Evolutionary conservation across 2,329 filamentous ascomycete genomes (phyloP).

Genomic region (Diaporthe velutina): DNA sequence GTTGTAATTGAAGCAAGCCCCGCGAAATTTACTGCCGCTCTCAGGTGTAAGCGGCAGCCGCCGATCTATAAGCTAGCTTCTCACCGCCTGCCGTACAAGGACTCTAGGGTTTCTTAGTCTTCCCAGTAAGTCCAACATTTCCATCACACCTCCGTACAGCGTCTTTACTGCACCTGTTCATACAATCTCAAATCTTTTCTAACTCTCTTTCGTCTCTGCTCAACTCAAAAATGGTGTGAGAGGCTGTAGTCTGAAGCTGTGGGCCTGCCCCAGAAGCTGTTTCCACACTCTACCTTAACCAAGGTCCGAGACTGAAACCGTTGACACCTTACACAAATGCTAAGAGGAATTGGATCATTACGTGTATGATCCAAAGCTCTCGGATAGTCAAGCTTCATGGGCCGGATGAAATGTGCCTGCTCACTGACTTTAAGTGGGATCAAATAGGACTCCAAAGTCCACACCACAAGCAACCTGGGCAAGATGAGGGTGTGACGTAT

Average conservation of each 20-base stretch:
- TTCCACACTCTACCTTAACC: neutral
- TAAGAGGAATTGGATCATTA: neutral
- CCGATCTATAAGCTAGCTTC: conserved; percentile 18
- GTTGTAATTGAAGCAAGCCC: conserved; percentile 9
- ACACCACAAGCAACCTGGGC: neutral
- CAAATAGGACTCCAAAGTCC: neutral
- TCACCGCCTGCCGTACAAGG: conserved; percentile 16
- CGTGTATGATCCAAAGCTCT: neutral
- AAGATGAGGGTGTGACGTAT: neutral
- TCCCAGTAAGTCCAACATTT: neutral
- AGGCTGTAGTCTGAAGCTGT: neutral
- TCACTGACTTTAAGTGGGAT: accelerated
- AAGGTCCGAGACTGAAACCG: no score
- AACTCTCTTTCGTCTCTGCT: neutral
- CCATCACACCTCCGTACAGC: neutral
- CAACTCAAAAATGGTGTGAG: neutral
- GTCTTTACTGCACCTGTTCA: neutral
- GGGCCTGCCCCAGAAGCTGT: neutral
- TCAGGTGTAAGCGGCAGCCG: neutral
- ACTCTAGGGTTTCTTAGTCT: neutral
- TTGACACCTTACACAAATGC: neutral
- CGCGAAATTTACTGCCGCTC: conserved; percentile 35
- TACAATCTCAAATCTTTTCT: neutral
- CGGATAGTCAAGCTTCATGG: no score
- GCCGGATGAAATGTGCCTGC: no score